Percentiles rank a stretch among this genome's conserved stretches.
Conservation (phyloP, 176 grass and related monocot species). For the Otatea glauca region DNA sequence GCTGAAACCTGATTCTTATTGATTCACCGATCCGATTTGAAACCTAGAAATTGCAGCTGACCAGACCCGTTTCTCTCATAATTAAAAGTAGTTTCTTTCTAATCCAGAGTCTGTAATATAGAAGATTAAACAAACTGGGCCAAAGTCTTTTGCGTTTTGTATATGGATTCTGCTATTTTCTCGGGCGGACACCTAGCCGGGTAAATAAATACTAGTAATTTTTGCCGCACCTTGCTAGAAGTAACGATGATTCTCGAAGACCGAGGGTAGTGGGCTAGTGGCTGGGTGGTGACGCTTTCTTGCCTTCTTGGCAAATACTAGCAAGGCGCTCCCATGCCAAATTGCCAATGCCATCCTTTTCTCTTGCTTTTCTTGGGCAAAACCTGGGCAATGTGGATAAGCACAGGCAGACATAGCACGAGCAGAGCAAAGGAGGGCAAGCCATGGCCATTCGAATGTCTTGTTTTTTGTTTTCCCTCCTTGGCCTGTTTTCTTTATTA, state of each 20-base stretch:
- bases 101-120: too few species aligned
- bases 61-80: too few species aligned
- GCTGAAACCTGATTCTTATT: too few species aligned
- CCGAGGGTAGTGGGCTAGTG: neutral
- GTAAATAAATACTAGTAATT: neutral
- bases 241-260: conserved; percentile 4
- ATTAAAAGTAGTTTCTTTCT: too few species aligned
- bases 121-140: too few species aligned
- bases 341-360: neutral
- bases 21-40: too few species aligned
- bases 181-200: neutral
- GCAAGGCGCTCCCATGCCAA: neutral
- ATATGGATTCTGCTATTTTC: neutral
- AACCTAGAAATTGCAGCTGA: too few species aligned
- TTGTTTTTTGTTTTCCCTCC: too few species aligned
- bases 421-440: neutral
- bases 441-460: neutral
- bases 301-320: neutral
- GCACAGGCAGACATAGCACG: conserved; percentile 8
- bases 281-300: neutral
- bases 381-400: conserved; percentile 13
- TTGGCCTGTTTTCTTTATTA: too few species aligned
- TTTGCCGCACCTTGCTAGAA: neutral
- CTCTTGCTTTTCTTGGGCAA: neutral
- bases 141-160: neutral